Evolutionary conservation across 768 basidiomycete genomes (phyloP), one percentile per base, ranked within the genome.

Genomic region (Lentinus tigrinus): DNA sequence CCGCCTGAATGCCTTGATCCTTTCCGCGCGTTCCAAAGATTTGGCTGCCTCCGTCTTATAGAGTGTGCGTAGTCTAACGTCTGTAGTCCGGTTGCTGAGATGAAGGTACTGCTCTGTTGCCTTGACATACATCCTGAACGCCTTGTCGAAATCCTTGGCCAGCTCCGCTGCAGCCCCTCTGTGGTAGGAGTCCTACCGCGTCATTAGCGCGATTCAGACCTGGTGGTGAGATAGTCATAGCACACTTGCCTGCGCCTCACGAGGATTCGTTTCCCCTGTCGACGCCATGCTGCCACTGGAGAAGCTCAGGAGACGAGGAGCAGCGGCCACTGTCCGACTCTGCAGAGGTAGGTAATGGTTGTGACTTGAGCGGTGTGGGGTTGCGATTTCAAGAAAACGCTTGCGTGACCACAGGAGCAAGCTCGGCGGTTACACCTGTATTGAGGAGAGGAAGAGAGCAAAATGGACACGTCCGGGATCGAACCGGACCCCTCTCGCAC

Each of bases 21-120:
- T 88, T 75, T 93, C 89, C 7, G 93, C 93, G 44, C 92, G 79
- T 66, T 91, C 85, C 21, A 94, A 69, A 0, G 89, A 83, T 67
- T 83, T 89, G n/a, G 70, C 73, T 0, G 89, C 89, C 47, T 74
- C 78, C 0, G 72, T 65, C 62, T 85, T 85, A 77, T 84, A 85
- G 54, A 75, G 78, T 28, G 68, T 64, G 61, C 81, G 81, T 24
- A 72, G 70, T n/a, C 66, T 67, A 40, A 79, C 75, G 38, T 76
- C 68, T 14, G 64, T 49, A 9, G 60, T 67, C 2, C 78, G 78
- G 26, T 85, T 81, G 62, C 81, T 81, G 31, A 91, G 76, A 67
- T 84, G 81, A 26, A 95, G 77, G 65, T 82, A 93, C 1, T 76
- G 72, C 48, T 90, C 82, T 1, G 87, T 83, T 0, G 91, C 81